A percentile compares a stretch with the other conserved stretches of the same genome.
phyloP scores from a whole-genome alignment of 805 yeast genomes.

The Kodamaea neixiangensis region DNA sequence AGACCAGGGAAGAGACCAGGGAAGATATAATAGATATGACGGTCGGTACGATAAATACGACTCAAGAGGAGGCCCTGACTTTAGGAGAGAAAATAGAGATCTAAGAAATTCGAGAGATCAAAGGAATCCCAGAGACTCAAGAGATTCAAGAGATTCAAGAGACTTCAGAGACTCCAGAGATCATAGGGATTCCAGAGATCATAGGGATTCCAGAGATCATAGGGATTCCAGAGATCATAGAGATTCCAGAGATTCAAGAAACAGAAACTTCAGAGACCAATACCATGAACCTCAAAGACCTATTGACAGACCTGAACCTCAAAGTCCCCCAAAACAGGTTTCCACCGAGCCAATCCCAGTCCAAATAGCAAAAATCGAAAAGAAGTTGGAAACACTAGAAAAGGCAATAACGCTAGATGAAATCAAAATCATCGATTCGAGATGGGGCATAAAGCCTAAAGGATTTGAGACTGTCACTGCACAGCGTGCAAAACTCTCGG shows the following conservation, averaged over 20 bases:
- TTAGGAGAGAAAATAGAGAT: constrained; percentile 21
- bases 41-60: constrained; percentile 10
- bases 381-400: constrained; percentile 33
- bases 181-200: constrained; percentile 4
- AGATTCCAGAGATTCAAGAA: not conserved
- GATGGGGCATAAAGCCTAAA: constrained; percentile 72
- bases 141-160: constrained; percentile 13
- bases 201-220: not conserved
- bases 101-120: constrained; percentile 15
- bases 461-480: constrained; percentile 77
- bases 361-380: constrained; percentile 23
- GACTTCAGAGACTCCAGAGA: constrained; percentile 10
- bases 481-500: constrained; percentile 75
- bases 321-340: not conserved
- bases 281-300: constrained; percentile 15
- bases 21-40: constrained; percentile 8
- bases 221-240: constrained; percentile 1
- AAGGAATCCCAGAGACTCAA: constrained; percentile 18
- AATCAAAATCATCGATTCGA: constrained; percentile 49
- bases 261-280: not conserved
- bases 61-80: not conserved
- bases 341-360: constrained; percentile 8
- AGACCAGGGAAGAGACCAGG: too few species aligned
- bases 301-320: constrained; percentile 19
- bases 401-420: constrained; percentile 50